Conservation (phyloP, 2,329 filamentous ascomycete species). For the Geosmithia putterillii region DNA sequence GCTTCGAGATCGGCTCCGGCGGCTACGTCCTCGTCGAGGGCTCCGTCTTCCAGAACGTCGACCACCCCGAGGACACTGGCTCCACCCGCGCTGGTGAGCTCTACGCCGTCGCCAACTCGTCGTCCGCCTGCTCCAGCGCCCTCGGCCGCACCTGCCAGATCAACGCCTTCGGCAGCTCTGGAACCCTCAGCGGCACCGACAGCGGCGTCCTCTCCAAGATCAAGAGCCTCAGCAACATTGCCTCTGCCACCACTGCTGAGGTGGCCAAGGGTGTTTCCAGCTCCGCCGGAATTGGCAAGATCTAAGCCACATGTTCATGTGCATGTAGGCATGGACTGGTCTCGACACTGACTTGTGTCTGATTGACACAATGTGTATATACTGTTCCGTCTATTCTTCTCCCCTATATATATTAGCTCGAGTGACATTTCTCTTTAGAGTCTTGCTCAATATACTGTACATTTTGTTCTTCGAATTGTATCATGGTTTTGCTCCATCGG, state of each 20-base stretch:
- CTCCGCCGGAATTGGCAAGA: conserved; percentile 30
- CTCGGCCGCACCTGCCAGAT: background rate
- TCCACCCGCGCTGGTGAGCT: background rate
- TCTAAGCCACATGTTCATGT: too few species aligned
- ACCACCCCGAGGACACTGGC: conserved; percentile 8
- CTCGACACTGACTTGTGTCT: too few species aligned
- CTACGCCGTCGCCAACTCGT: background rate
- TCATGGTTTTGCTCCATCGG: too few species aligned
- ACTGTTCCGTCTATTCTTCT: too few species aligned
- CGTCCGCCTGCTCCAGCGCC: background rate
- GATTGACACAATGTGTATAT: too few species aligned
- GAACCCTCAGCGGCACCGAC: conserved; percentile 24
- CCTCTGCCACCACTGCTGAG: conserved; percentile 22
- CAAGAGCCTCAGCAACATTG: conserved; percentile 35
- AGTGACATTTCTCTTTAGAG: too few species aligned
- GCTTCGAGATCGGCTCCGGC: conserved; percentile 38
- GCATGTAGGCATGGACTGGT: too few species aligned
- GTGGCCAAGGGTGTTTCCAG: conserved; percentile 21
- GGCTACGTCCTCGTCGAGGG: conserved; percentile 39
- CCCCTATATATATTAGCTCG: too few species aligned
- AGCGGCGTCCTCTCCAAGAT: conserved; percentile 36
- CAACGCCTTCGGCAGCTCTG: conserved; percentile 15
- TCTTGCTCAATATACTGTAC: too few species aligned
- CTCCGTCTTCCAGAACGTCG: conserved; percentile 44
- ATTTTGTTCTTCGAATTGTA: too few species aligned